Base-by-base conservation (phyloP, 2,329 filamentous ascomycete species). In the Diaporthe vaccinii region DNA sequence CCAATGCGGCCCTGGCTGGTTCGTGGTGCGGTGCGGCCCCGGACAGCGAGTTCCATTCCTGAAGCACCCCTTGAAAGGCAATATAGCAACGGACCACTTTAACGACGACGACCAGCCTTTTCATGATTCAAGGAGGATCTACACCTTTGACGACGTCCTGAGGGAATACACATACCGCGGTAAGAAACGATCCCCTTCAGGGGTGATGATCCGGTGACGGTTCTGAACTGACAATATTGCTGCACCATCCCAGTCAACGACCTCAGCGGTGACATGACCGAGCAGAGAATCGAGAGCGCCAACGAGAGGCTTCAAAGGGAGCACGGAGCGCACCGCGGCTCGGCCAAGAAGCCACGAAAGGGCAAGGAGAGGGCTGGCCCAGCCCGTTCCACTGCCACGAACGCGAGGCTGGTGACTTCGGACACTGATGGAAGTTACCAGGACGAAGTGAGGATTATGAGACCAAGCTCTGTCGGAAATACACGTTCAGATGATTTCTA, bases 361-460 rank as follows among this genome's bases (percentile, higher is more conserved):
- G 68, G 68, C 34, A 71, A 71, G 39, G 68, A 71, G 51, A 41
- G 46, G 34, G 68, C 39, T 25, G 58, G n/a, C 10, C 17, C 25
- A 25, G 9, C 20, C 25, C 36, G 51, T 34, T 71, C 15, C 36
- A 4, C 2, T 10, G 25, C 53, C 14, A n/a, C 36, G 2, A 58
- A 22, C 36, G 14, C 31, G 51, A 71, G 68, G 55, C 15, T 5
- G 55, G 53, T 9, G 17, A 44, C 25, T 7, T 4, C 25, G 9
- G 25, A 46, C 12, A 20, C 12, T 20, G 39, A 46, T 46, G 51
- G 17, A 5, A 44, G 3, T 46, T 58, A 34, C 8, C 17, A 31
- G 5, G n/a, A 58, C 9, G 25, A 58, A 5, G 68, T 44, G 25
- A 34, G 51, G 51, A 44, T 28, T 22, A 10, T 7, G 28, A 20